Base-by-base conservation (phyloP, 768 basidiomycete species). In the Tubosaeta sp. region DNA sequence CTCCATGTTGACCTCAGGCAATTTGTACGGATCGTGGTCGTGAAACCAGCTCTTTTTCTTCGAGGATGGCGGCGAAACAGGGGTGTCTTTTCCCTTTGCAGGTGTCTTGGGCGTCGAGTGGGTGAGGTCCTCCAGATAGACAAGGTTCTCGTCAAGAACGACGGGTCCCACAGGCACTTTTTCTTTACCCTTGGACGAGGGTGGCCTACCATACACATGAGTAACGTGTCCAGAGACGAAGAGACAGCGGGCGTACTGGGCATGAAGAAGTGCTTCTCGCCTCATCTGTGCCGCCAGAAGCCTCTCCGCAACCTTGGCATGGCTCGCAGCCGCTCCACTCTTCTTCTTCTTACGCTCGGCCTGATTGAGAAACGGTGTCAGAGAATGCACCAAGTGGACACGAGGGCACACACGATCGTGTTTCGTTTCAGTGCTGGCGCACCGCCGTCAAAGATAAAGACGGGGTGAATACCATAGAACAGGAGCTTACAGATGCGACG, bases 371-470 rank as follows among this genome's bases (percentile, higher is more conserved):
- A 45, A 39, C 44, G 13, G 34, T 22, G 42, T 47, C 52, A 65
- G 52, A 58, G 41, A 34, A 46, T 3, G 9, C n/a, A 5, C 19
- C 32, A 7, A 31, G 4, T 25, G 2, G 16, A 9, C 27, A 6
- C n/a, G 7, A 24, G 22, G 49, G 46, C 11, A 71, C 87, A 49
- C 59, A 93, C 94, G 57, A 99, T 85, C 3, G 96, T 98, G 44
- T 78, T 76, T 61, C 86, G 80, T 74, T 99, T 99, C 61, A 99
- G 68, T 11, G 74, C 80, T 3, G 96, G 96, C 3, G 95, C 96
- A 30, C 93, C 94, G 19, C 96, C 96, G 68, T 99, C 96, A 63
- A 99, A 99, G 12, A 99, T 94, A 62, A 99, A 99, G 31, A 99
- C 94, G 0, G 96, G 96, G 67, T 90, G 94, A 66, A 98, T 95